Conservation (phyloP, 192 early-diverging fungal genomes). For the Podila epicladia region DNA sequence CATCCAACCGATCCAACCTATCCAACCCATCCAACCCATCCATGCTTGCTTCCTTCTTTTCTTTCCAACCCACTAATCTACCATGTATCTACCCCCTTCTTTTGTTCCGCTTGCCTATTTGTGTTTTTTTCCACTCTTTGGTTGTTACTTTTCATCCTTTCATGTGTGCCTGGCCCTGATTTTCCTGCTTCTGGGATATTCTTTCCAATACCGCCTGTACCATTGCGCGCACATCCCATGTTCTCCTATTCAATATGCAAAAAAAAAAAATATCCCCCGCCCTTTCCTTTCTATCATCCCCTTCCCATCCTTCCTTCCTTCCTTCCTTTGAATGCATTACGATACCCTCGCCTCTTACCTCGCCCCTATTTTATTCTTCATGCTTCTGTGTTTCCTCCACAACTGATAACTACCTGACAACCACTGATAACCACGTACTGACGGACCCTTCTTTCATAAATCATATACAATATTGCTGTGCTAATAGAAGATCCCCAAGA, state of each 20-base stretch:
- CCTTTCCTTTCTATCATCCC: neutral
- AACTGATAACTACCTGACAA: neutral
- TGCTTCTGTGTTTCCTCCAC: neutral
- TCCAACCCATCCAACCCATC: too few species aligned
- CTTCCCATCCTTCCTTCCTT: neutral
- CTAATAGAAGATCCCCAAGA: slow-evolving; percentile 18
- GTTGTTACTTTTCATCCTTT: too few species aligned
- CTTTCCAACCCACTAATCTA: neutral
- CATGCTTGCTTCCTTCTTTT: too few species aligned
- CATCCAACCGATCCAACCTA: too few species aligned
- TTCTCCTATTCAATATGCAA: too few species aligned
- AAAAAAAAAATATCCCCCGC: too few species aligned
- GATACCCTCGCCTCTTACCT: neutral
- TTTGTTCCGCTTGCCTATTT: too few species aligned
- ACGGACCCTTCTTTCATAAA: neutral
- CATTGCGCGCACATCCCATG: neutral
- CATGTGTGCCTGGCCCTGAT: too few species aligned
- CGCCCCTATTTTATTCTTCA: neutral
- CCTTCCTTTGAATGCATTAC: neutral
- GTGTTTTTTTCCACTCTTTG: too few species aligned
- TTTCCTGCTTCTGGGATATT: too few species aligned
- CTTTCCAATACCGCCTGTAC: too few species aligned
- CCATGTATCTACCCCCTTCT: neutral
- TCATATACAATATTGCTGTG: neutral
- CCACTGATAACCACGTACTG: too few species aligned